Evolutionary conservation across 352 stramenopile genomes (phyloP).

Genomic region (Pythium rhizo-oryzae): DNA sequence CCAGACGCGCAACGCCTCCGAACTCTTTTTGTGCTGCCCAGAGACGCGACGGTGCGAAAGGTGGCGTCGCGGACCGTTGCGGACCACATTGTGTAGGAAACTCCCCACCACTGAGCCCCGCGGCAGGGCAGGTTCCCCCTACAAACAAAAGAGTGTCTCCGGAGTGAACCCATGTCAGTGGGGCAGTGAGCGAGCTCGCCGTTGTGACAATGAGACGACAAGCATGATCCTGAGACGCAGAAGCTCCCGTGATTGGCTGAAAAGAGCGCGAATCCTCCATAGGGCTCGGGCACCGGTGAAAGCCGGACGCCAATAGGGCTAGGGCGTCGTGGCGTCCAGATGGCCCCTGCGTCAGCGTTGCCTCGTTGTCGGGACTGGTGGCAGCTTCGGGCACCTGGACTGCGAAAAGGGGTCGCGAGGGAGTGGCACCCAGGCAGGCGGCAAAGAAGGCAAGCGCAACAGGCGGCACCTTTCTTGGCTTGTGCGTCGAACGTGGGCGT

Average conservation of each 20-base stretch:
- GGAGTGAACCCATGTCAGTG: constrained; percentile 16
- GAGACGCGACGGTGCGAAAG: not conserved
- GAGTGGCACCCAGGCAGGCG: not conserved
- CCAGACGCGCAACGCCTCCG: not conserved
- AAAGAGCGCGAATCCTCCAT: constrained; percentile 5
- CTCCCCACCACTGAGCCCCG: not conserved
- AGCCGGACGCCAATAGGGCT: constrained; percentile 22
- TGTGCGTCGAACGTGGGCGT: constrained; percentile 20
- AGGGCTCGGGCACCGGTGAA: constrained; percentile 16
- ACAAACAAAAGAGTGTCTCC: constrained; percentile 5
- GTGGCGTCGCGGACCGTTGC: not conserved
- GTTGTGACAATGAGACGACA: constrained; percentile 19
- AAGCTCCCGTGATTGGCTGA: constrained; percentile 6
- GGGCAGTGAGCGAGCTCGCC: not conserved
- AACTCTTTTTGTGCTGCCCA: not conserved
- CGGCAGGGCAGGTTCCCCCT: not conserved
- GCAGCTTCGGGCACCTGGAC: constrained; percentile 12
- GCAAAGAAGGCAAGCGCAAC: not conserved
- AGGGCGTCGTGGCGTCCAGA: constrained; percentile 15
- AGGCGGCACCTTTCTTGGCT: constrained; percentile 19
- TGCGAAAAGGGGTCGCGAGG: constrained; percentile 11
- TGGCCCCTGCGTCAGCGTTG: constrained; percentile 13
- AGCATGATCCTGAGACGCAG: not conserved
- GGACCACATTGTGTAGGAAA: not conserved
- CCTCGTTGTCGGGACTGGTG: constrained; percentile 2